Conservation (phyloP, 2,329 filamentous ascomycete genomes). For the Blastomyces percursus region DNA sequence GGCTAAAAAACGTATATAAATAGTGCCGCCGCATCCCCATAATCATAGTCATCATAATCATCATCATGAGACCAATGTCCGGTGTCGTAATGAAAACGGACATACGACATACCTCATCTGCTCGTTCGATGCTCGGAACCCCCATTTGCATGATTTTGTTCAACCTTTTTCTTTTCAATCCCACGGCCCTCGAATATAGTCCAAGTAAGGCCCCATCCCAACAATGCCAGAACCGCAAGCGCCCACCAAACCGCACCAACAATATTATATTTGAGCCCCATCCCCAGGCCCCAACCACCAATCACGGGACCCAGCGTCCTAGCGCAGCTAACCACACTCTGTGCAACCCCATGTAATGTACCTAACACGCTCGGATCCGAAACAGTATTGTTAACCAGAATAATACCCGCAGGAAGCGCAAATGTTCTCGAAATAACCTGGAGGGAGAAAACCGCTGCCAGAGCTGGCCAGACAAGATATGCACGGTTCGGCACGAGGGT, state of each 20-base stretch:
- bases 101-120: not conserved
- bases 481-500: constrained; percentile 51
- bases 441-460: constrained; percentile 52
- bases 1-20: not conserved
- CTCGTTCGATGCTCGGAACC: constrained; percentile 9
- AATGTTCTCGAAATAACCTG: constrained; percentile 68
- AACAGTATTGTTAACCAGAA: constrained; percentile 50
- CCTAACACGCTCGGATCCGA: constrained; percentile 47
- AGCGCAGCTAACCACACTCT: constrained; percentile 44
- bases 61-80: not conserved
- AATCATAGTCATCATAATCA: not conserved
- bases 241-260: constrained; percentile 50
- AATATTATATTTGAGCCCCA: constrained; percentile 43
- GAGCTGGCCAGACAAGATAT: constrained; percentile 52
- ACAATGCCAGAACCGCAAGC: constrained; percentile 42
- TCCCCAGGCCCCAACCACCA: constrained; percentile 44
- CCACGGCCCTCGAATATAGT: constrained; percentile 55
- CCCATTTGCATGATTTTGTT: constrained; percentile 16
- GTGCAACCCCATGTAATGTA: constrained; percentile 49
- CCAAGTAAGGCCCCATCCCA: constrained; percentile 49
- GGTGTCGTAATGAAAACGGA: not conserved
- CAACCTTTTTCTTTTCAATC: constrained; percentile 38
- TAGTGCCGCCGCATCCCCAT: not conserved
- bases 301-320: constrained; percentile 47
- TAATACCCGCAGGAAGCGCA: constrained; percentile 47